Evolutionary conservation across 1,284 basidiomycete species (phyloP), one percentile per base, ranked within the genome.

Genomic region (Filobasidium uniguttulatum): DNA sequence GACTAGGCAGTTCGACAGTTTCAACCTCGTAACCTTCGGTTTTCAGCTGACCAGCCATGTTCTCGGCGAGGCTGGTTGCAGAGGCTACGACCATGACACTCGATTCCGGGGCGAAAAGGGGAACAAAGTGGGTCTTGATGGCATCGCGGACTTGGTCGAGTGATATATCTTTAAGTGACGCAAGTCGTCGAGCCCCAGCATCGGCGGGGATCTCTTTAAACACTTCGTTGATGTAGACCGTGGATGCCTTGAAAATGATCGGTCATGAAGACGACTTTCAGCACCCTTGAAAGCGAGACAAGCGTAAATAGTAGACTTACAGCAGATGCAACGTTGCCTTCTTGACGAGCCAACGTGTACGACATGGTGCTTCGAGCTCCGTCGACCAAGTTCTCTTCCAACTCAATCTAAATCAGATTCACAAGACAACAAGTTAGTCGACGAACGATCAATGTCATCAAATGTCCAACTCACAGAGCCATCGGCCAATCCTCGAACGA

Each of bases 291-390:
- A 9, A 8, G 34, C 14, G 17, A 48, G 33, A 40, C 19, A 5
- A 14, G 5, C 17, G 20, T 10, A 15, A n/a, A 30, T 8, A 26
- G 3, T 52, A 53, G 47, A 48, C 63, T 58, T 63, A 91, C 93
- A 31, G 91, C 90, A 55, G 80, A 76, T 17, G 79, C 78, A 28
- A 86, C 80, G 1, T 88, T 94, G 23, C 88, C 83, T 26, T 93
- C 85, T 41, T 76, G 74, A 60, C 81, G 79, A 0, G 91, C 81
- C 5, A 89, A 82, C 19, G 75, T 74, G 63, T 82, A 97, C 8
- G 93, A 88, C 59, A 96, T 81, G 48, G 80, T 85, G 52, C 85
- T 87, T 72, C 94, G 91, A 3, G 91, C 89, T 1, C 86, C 84
- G 60, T 97, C 91, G 17, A 99, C 71, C 8, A 82, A 81, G 4